Evolutionary conservation across 2,329 filamentous ascomycete species (phyloP), one percentile per base, ranked within the genome.

Genomic region (Stylonectria norvegica): DNA sequence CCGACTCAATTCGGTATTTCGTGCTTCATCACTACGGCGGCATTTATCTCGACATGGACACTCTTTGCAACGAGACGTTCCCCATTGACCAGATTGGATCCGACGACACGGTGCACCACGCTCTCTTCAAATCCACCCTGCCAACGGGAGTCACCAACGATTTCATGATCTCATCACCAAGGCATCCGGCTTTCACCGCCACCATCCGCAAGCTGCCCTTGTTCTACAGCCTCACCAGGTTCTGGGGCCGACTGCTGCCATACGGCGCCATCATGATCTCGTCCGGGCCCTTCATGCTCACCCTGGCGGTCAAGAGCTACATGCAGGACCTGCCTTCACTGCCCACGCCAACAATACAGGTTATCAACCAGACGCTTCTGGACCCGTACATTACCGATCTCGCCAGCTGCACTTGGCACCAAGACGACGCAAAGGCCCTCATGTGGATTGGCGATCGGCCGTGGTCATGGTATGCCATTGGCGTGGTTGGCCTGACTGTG

Each of bases 81-180:
- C 59, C 59, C 3, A 35, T 62, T 5, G 33, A 53, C 20, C 48
- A 55, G n/a, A 44, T 63, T 34, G 60, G 61, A 15, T 28, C 48
- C 22, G 55, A 47, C 36, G 38, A 20, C 6, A 22, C 35, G 6
- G 18, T 20, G 3, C 52, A 60, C 43, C 45, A 50, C 27, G 57
- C 60, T 34, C 43, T 63, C 25, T 63, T 61, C 52, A 58, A 61
- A 32, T 61, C 60, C 49, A 90, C 86, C 0, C 68, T 76, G 3
- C 86, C 86, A 2, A 90, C 86, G 1, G 86, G 86, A 47, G 86
- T 90, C 52, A 86, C 82, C 50, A 90, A 90, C 68, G 86, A 90
- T 56, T 83, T 82, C 28, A 89, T 90, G 85, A 84, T 84, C 34
- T 68, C 84, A 12, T 73, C 86, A 1, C 79, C 83, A 0, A 74